Percentiles rank a stretch among this genome's conserved stretches.
Conservation (phyloP, 257 asterid species). For the Cynanchum wilfordii region DNA sequence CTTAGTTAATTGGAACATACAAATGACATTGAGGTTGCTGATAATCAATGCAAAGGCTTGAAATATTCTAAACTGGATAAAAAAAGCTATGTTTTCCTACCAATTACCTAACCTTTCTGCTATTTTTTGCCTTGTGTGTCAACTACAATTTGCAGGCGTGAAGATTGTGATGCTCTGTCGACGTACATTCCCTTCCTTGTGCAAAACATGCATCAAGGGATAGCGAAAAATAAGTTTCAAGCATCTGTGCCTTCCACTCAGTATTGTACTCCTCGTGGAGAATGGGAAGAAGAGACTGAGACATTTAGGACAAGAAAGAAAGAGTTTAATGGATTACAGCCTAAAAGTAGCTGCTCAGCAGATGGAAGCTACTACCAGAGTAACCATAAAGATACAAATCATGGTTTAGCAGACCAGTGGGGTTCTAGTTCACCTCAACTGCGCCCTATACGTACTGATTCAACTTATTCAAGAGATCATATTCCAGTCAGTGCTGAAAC, state of each 20-base stretch:
- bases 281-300: conserved; percentile 15
- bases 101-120: conserved; percentile 6
- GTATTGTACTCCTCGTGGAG: neutral
- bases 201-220: conserved; percentile 3
- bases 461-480: conserved; percentile 10
- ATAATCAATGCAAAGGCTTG: neutral
- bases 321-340: neutral
- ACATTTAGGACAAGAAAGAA: neutral
- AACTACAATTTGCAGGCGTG: conserved; percentile 41
- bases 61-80: neutral
- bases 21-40: neutral
- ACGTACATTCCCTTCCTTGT: conserved; percentile 24
- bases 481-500: neutral
- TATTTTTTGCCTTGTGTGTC: conserved; percentile 8
- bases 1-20: neutral
- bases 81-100: neutral
- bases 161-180: conserved; percentile 33
- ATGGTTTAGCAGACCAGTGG: neutral
- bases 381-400: no score
- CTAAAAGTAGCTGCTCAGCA: neutral
- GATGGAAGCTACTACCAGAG: conserved; percentile 9
- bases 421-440: conserved; percentile 1
- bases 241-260: neutral
- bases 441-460: neutral
- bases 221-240: no score